Conservation (phyloP, 2,329 filamentous ascomycete genomes). For the Rutstroemia sp. region DNA sequence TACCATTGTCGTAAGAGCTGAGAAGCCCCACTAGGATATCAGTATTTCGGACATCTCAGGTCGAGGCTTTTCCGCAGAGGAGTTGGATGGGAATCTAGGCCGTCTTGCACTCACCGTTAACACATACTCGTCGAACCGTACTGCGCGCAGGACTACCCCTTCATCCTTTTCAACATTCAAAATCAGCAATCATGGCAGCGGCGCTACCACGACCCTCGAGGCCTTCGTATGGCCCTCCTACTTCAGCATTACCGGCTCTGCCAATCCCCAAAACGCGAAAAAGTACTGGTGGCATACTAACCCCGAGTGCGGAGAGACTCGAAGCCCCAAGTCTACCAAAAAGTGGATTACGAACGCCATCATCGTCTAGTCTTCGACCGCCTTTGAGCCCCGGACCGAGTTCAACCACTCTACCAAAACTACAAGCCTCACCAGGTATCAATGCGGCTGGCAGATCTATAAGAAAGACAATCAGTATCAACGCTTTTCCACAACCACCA, state of each 20-base stretch:
- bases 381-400: slow-evolving; percentile 42
- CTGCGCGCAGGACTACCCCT: neutral
- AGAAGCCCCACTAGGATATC: neutral
- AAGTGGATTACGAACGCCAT: slow-evolving; percentile 52
- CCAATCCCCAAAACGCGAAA: slow-evolving; percentile 68
- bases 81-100: slow-evolving; percentile 4
- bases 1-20: neutral
- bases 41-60: neutral
- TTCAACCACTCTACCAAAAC: slow-evolving; percentile 46
- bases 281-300: slow-evolving; percentile 44
- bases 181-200: slow-evolving; percentile 22
- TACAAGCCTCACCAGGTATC: slow-evolving; percentile 47
- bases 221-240: slow-evolving; percentile 63
- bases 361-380: slow-evolving; percentile 46
- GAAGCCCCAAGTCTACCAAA: slow-evolving; percentile 39
- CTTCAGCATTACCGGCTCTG: slow-evolving; percentile 64
- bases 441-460: slow-evolving; percentile 61
- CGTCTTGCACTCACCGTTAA: slow-evolving; percentile 11
- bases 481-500: slow-evolving; percentile 86
- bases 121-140: neutral
- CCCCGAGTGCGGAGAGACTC: slow-evolving; percentile 26
- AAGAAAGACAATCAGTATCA: slow-evolving; percentile 86
- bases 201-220: slow-evolving; percentile 48
- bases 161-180: neutral
- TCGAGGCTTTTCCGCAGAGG: neutral